Evolutionary conservation across 2,329 filamentous ascomycete genomes (phyloP), one percentile per base, ranked within the genome.

Genomic region (Teratosphaeria nubilosa): DNA sequence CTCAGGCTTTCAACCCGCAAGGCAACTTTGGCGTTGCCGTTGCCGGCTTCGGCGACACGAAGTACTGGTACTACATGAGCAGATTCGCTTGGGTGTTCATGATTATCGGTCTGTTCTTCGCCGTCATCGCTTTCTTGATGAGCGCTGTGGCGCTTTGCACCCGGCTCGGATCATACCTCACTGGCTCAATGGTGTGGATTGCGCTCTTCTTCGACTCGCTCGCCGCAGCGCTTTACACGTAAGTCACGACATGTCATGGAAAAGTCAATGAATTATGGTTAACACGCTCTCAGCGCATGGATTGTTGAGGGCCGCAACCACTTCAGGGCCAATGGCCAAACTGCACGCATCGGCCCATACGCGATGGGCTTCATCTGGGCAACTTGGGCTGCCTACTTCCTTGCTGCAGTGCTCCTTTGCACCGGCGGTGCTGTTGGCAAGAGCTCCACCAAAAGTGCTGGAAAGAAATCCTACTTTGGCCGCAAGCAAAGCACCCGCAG

Each of bases 31-130:
- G 74, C 65, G 84, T 81, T 22, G 73, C 73, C 2, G 84, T 84
- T 1, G 53, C 69, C 32, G 66, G 73, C 32, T 84, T 87, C 63
- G 70, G 82, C 56, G 78, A 78, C 78, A 86, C 41, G 75, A 78
- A 84, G 65, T 82, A 78, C 62, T 95, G 86, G 78, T 97, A 82
- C 77, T 90, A 91, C 75, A 80, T 94, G 70, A 95, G 90, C 77
- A 84, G 92, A 48, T 96, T 96, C 77, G 87, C 90, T 73, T 97
- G 92, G 82, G 90, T 91, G 41, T 94, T 96, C 74, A 88, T 88
- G 77, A 78, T 97, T 58, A 86, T 97, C 64, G 84, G 85, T 20
- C 82, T 96, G 41, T 85, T 96, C 78, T 94, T 95, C 72, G 82
- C 83, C 62, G 79, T 82, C 53, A 58, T 84, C 27, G 83, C 86